Evolutionary conservation across 345 rosid genomes (phyloP).

Genomic region (Pseudoturritis turrita): DNA sequence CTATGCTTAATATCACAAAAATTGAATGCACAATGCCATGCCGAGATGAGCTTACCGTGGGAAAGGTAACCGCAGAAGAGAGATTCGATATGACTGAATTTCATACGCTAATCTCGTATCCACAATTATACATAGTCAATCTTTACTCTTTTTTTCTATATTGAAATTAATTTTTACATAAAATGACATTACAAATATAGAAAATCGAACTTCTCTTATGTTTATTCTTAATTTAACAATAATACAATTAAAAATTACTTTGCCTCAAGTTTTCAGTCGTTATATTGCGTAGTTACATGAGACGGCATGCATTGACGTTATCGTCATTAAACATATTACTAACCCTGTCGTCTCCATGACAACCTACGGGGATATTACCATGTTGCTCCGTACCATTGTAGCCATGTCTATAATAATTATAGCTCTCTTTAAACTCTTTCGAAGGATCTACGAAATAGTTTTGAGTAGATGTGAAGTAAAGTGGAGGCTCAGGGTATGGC

Average conservation of each 20-base stretch:
- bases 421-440: constrained; percentile 73
- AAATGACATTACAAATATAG: neutral
- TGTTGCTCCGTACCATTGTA: constrained; percentile 63
- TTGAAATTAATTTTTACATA: no score
- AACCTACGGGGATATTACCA: constrained; percentile 62
- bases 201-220: neutral
- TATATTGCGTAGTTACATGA: constrained; percentile 44
- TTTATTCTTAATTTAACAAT: neutral
- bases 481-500: constrained; percentile 82
- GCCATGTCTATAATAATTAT: constrained; percentile 80
- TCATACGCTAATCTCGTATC: no score
- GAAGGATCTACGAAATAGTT: constrained; percentile 76
- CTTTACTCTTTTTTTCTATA: no score
- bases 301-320: constrained; percentile 77
- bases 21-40: no score
- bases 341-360: constrained; percentile 82
- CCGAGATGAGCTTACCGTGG: no score
- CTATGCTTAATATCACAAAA: no score
- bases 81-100: no score
- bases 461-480: constrained; percentile 66
- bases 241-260: neutral
- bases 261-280: neutral
- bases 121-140: no score
- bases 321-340: constrained; percentile 94
- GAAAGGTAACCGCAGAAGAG: no score